Evolutionary conservation across 2,329 filamentous ascomycete species (phyloP).

Genomic region (Clarireedia hainanense): DNA sequence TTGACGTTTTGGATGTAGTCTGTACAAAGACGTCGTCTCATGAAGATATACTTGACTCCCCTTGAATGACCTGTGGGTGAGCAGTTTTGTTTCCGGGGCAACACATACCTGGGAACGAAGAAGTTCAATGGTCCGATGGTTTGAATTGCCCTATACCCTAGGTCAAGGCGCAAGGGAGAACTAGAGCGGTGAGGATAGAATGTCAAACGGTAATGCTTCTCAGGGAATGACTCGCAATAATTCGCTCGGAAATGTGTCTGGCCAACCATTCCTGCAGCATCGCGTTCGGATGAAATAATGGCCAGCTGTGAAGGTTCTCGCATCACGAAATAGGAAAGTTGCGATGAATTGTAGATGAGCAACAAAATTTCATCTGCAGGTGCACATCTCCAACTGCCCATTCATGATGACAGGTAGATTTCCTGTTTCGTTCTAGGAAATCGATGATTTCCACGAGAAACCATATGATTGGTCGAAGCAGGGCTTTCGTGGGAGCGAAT

Average conservation of each 20-base stretch:
- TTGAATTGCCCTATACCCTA: too few species aligned
- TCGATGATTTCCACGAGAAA: neutral
- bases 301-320: neutral
- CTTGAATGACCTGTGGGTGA: neutral
- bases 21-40: neutral
- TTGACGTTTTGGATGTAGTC: neutral
- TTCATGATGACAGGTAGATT: neutral
- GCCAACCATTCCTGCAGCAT: too few species aligned
- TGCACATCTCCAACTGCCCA: neutral
- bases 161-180: too few species aligned
- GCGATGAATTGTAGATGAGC: constrained; percentile 2
- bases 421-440: neutral
- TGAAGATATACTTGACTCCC: neutral
- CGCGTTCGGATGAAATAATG: neutral
- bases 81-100: neutral
- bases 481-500: too few species aligned
- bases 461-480: too few species aligned
- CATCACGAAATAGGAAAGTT: constrained; percentile 1
- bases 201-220: too few species aligned
- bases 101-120: neutral
- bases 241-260: too few species aligned
- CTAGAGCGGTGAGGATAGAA: too few species aligned
- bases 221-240: too few species aligned
- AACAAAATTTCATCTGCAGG: neutral
- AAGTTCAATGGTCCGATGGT: neutral